Conservation (phyloP, 2,329 filamentous ascomycete genomes). For the Penicillium sp. region DNA sequence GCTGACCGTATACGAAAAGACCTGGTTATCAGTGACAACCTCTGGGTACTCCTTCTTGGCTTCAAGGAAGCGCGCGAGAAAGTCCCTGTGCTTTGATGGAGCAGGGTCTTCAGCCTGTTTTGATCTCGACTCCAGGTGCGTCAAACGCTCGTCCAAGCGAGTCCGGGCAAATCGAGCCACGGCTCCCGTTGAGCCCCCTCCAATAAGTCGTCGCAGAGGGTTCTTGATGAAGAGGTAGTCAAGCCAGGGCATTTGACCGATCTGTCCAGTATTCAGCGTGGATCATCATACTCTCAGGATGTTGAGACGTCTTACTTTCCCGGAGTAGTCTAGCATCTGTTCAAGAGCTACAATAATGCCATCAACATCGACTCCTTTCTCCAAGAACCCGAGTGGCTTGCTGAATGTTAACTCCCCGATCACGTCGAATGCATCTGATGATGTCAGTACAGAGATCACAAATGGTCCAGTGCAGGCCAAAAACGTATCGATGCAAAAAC, state of each 20-base stretch:
- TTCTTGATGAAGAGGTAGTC: constrained; percentile 40
- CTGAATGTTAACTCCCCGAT: constrained; percentile 41
- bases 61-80: constrained; percentile 35
- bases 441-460: neutral
- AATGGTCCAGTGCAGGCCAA: neutral
- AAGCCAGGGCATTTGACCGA: constrained; percentile 40
- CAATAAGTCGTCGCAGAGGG: constrained; percentile 23
- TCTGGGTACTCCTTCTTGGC: constrained; percentile 26
- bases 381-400: constrained; percentile 36
- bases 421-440: constrained; percentile 36
- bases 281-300: too few species aligned
- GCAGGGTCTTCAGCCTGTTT: neutral
- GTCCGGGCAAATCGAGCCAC: constrained; percentile 26
- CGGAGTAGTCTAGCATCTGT: constrained; percentile 30
- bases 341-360: constrained; percentile 34
- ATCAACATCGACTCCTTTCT: constrained; percentile 35
- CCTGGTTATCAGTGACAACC: constrained; percentile 27
- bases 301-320: constrained; percentile 15
- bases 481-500: neutral
- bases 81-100: constrained; percentile 18
- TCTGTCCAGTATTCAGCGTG: constrained; percentile 5
- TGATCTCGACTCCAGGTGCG: neutral
- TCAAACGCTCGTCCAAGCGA: constrained; percentile 23
- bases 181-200: constrained; percentile 22
- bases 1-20: constrained; percentile 30